phyloP scores from a whole-genome alignment of 2,329 filamentous ascomycete species.

The Cladophialophora exuberans region DNA sequence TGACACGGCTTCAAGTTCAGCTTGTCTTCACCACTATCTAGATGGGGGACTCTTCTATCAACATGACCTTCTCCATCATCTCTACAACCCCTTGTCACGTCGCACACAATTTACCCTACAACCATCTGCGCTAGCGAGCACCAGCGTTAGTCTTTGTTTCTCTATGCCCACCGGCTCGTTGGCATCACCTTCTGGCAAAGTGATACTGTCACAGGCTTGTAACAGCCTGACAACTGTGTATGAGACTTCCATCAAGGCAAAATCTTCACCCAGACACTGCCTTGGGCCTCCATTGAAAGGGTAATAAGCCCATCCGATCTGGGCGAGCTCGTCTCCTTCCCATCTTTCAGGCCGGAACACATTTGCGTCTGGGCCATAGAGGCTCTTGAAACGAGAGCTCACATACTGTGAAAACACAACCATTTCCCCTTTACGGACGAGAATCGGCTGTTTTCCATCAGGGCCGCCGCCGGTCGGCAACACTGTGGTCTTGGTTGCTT shows the following conservation, averaged over 20 bases:
- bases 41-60: too few species aligned
- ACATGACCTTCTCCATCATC: too few species aligned
- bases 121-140: conserved; percentile 27
- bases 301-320: conserved; percentile 40
- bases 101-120: conserved; percentile 11
- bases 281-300: conserved; percentile 37
- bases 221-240: conserved; percentile 34
- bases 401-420: conserved; percentile 37
- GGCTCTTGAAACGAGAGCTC: conserved; percentile 54
- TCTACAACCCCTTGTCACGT: too few species aligned
- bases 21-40: too few species aligned
- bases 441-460: conserved; percentile 49
- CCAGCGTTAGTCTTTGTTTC: conserved; percentile 21
- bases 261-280: conserved; percentile 37
- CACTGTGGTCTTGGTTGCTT: conserved; percentile 71
- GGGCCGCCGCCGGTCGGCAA: conserved; percentile 65
- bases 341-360: conserved; percentile 55
- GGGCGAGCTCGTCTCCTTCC: conserved; percentile 41
- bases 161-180: conserved; percentile 8
- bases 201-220: conserved; percentile 28
- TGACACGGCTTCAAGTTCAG: too few species aligned
- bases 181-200: background rate
- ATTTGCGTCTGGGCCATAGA: conserved; percentile 45
- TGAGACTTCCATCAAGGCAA: conserved; percentile 33
- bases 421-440: conserved; percentile 48